Conservation (phyloP, 176 grass and related monocot species). For the Avena insularis region DNA sequence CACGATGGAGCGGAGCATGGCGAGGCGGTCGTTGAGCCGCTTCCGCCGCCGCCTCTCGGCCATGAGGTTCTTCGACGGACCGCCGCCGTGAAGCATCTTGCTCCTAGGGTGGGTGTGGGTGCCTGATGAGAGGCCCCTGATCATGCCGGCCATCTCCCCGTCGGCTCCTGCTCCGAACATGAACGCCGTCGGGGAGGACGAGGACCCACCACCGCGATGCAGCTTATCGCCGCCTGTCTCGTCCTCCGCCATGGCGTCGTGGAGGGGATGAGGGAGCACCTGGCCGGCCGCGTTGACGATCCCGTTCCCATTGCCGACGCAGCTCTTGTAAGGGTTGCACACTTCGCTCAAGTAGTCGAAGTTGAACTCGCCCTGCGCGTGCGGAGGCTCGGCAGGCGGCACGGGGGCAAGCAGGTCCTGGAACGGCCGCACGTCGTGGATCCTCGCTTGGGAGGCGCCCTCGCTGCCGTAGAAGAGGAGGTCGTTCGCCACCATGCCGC, state of each 20-base stretch:
- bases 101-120: slow-evolving; percentile 42
- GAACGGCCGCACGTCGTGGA: slow-evolving; percentile 20
- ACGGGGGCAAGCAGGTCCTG: slow-evolving; percentile 22
- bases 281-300: not conserved
- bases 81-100: slow-evolving; percentile 40
- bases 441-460: not conserved
- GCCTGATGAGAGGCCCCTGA: not conserved
- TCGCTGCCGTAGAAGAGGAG: slow-evolving; percentile 63
- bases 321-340: slow-evolving; percentile 59
- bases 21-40: slow-evolving; percentile 82
- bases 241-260: slow-evolving; percentile 46
- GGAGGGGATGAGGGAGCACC: not conserved
- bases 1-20: slow-evolving; percentile 88
- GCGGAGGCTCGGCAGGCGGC: not conserved
- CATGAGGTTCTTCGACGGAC: slow-evolving; percentile 81
- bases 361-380: slow-evolving; percentile 48
- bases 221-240: slow-evolving; percentile 23
- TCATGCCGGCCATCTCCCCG: slow-evolving; percentile 34
- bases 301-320: not conserved
- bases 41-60: slow-evolving; percentile 76
- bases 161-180: slow-evolving; percentile 43
- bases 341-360: slow-evolving; percentile 80
- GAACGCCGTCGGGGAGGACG: slow-evolving; percentile 38
- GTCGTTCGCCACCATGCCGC: slow-evolving; percentile 47
- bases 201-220: not conserved